These are phyloP conservation scores for Rhizophora apiculata DNA, from an alignment of 345 rosid species.

Conservation along the genomic window DNA sequence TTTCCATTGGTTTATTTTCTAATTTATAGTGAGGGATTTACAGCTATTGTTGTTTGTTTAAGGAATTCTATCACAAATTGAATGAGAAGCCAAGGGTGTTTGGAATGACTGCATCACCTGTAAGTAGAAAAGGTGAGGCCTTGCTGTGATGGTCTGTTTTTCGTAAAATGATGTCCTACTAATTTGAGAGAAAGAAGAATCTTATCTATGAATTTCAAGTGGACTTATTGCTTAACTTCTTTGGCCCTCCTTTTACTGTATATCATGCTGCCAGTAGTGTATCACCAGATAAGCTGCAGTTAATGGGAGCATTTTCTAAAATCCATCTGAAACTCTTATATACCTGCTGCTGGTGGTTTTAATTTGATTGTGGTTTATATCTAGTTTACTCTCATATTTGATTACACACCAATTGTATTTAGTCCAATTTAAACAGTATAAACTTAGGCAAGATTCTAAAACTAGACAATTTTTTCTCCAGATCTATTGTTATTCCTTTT, in stretches of 20 bases:
- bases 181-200: neutral
- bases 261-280: neutral
- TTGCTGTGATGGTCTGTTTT: neutral
- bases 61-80: constrained; percentile 76
- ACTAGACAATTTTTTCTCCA: neutral
- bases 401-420: neutral
- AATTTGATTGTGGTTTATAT: neutral
- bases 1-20: neutral
- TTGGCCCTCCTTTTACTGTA: neutral
- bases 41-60: constrained; percentile 15
- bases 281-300: neutral
- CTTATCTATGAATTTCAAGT: neutral
- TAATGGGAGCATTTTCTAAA: no score
- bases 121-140: constrained; percentile 58
- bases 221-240: neutral
- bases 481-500: neutral
- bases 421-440: neutral
- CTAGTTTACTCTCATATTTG: neutral
- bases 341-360: neutral
- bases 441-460: no score
- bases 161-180: neutral
- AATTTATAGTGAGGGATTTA: constrained; percentile 7
- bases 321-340: constrained; percentile 3
- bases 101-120: constrained; percentile 77
- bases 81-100: constrained; percentile 69